Evolutionary conservation across 208 protist species (phyloP), one percentile per base, ranked within the genome.

Genomic region (Acanthamoeba divionensis): DNA sequence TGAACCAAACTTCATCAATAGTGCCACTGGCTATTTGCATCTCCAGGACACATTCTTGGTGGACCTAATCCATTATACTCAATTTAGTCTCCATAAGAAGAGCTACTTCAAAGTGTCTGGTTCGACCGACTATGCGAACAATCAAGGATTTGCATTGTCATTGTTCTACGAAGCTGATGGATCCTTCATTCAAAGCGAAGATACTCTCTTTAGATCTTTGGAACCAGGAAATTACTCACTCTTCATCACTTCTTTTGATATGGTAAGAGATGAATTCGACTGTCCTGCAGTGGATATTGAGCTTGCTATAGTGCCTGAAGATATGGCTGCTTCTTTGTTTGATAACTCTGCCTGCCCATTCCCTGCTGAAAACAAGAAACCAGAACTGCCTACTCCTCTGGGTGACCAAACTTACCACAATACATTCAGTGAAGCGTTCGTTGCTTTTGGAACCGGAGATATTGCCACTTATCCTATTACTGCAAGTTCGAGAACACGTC

Each of bases 61-160:
- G 18, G 75, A 85, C 29, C 65, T 85, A 24, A 44, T 85, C 52
- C 75, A 85, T 36, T 65, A 85, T 50, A 85, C 75, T 21, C 65
- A 41, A 50, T 85, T 85, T 29, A 41, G 24, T 18, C 0, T 85
- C 21, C 29, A 38, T 26, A 36, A 5, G 12, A 4, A 18, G 18
- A 85, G 52, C 52, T 85, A 85, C 75, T 85, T 85, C 75, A 85
- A 85, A 50, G 52, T 44, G 18, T n/a, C 75, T 8, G 31, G 50
- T 50, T 66, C 7, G n/a, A 52, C 36, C 33, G 38, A 7, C 24
- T 41, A 41, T 41, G 36, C 36, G 5, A 41, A 41, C 36, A 41
- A 41, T 41, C 36, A 41, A 41, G 52, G 52, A 31, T 85, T 85
- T 38, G 75, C 75, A 50, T 31, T 85, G n/a, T 85, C 75, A 12